Evolutionary conservation across 306 rosid species (phyloP).

Genomic region (Vicia faba): DNA sequence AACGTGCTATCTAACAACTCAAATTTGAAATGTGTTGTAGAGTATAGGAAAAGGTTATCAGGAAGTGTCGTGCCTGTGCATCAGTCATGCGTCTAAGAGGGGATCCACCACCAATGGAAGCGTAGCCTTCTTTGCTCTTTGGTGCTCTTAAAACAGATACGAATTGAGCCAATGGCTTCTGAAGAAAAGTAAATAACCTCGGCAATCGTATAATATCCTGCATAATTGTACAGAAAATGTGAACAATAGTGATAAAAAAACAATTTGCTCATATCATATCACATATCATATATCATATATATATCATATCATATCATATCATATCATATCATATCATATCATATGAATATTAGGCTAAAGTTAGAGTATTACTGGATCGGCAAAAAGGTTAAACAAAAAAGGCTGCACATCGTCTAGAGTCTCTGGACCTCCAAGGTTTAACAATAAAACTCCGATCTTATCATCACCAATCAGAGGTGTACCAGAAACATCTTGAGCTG

Average conservation of each 20-base stretch:
- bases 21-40: conserved; percentile 29
- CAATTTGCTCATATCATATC: not conserved
- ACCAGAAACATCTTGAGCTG: conserved; percentile 50
- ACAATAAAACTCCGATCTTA: conserved; percentile 81
- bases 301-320: too few species aligned
- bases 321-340: not conserved
- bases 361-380: conserved; percentile 78
- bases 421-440: conserved; percentile 97
- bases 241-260: not conserved
- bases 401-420: conserved; percentile 98
- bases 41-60: conserved; percentile 8
- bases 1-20: conserved; percentile 21
- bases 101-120: conserved; percentile 97
- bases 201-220: conserved; percentile 95
- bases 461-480: conserved; percentile 62
- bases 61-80: conserved; percentile 68
- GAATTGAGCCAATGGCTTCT: conserved; percentile 91
- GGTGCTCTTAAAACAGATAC: conserved; percentile 85
- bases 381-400: conserved; percentile 90
- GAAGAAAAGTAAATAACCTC: conserved; percentile 84
- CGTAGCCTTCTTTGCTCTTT: conserved; percentile 97
- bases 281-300: too few species aligned
- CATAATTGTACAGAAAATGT: conserved; percentile 28
- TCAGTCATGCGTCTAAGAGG: conserved; percentile 90
- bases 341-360: conserved; percentile 11